A percentile compares a stretch with the other conserved stretches of the same genome.
Evolutionary conservation across 2,329 filamentous ascomycete species (phyloP).

Genomic region (Pyrenophora teres): DNA sequence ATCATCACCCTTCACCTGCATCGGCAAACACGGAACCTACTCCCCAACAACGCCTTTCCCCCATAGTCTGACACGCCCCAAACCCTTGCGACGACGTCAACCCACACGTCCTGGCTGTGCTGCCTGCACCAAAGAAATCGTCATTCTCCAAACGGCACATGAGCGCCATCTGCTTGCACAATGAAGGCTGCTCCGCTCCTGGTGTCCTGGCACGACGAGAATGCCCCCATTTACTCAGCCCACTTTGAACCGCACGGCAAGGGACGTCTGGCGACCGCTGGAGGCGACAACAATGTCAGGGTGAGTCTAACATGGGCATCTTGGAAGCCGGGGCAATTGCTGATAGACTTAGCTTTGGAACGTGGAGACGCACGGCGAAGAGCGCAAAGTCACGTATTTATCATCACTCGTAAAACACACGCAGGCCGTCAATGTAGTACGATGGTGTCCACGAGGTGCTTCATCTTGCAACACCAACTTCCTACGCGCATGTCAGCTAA

Average conservation of each 20-base stretch:
- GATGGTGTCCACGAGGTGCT: constrained; percentile 92
- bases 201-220: constrained; percentile 98
- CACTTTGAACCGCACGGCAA: constrained; percentile 95
- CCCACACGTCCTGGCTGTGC: neutral
- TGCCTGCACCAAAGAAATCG: neutral
- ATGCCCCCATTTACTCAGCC: constrained; percentile 93
- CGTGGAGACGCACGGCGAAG: constrained; percentile 81
- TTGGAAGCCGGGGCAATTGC: constrained; percentile 22
- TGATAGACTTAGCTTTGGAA: constrained; percentile 76
- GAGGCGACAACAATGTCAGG: constrained; percentile 95
- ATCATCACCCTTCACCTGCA: constrained; percentile 11
- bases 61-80: constrained; percentile 14
- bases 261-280: constrained; percentile 87
- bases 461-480: constrained; percentile 4
- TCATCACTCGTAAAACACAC: constrained; percentile 92
- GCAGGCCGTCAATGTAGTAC: constrained; percentile 96
- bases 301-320: constrained; percentile 57
- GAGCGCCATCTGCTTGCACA: constrained; percentile 27
- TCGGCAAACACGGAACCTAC: constrained; percentile 15
- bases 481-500: constrained; percentile 19
- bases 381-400: constrained; percentile 87
- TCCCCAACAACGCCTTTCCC: constrained; percentile 12
- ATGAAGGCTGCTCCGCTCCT: constrained; percentile 98
- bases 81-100: constrained; percentile 6
- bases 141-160: constrained; percentile 16